These are phyloP conservation scores for Rubia balearica DNA, from an alignment of 305 asterid genomes.

Conservation along the genomic window DNA sequence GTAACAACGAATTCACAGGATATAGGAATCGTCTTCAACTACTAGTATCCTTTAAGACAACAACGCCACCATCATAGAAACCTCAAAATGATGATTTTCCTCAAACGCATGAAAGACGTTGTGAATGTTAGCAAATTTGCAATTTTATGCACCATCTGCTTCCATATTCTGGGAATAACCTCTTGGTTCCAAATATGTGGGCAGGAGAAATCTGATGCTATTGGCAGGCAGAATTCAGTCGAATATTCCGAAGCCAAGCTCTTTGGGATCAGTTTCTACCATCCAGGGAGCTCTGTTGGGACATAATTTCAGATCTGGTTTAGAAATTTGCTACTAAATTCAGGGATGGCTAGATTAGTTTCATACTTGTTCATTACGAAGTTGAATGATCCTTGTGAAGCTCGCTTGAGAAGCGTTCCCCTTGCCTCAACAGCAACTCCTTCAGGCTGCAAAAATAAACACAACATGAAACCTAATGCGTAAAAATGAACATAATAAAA, in stretches of 20 bases:
- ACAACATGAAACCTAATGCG: not conserved
- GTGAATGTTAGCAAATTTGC: not conserved
- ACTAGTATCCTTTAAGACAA: no score
- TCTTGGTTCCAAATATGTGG: not conserved
- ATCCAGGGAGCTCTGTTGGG: slow-evolving; percentile 86
- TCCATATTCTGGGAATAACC: not conserved
- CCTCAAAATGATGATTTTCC: not conserved
- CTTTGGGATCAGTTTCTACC: slow-evolving; percentile 89
- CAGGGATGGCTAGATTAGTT: not conserved
- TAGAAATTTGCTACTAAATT: slow-evolving; percentile 5
- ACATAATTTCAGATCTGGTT: slow-evolving; percentile 8
- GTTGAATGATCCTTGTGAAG: slow-evolving; percentile 75
- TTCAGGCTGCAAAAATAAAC: slow-evolving; percentile 48
- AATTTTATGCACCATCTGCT: not conserved
- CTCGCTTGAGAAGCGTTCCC: slow-evolving; percentile 69
- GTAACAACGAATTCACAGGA: not conserved
- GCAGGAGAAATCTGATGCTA: not conserved
- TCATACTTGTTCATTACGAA: slow-evolving; percentile 70
- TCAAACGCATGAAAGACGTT: not conserved
- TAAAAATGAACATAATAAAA: not conserved
- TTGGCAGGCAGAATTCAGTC: slow-evolving; percentile 7
- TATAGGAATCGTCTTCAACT: not conserved
- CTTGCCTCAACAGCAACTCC: slow-evolving; percentile 86
- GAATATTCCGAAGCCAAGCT: slow-evolving; percentile 80
- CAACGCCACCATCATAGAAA: not conserved